Evolutionary conservation across 208 protist genomes (phyloP).

Genomic region (Herpetomonas muscarum): DNA sequence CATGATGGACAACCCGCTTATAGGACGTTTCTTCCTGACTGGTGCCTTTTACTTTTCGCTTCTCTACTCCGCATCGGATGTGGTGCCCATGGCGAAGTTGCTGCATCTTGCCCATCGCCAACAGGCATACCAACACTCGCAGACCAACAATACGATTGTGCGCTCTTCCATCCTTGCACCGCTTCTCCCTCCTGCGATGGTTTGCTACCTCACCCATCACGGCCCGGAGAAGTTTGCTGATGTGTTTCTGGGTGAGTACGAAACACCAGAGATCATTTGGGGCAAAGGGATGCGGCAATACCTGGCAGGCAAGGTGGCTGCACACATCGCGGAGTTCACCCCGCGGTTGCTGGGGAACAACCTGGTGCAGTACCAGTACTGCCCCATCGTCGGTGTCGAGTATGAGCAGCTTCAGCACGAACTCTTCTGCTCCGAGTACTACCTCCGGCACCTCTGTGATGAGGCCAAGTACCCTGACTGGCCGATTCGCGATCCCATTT

Average conservation of each 20-base stretch:
- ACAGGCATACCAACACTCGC: conserved; percentile 75
- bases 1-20: conserved; percentile 86
- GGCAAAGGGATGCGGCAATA: conserved; percentile 87
- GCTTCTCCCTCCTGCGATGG: conserved; percentile 91
- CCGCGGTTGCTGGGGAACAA: conserved; percentile 90
- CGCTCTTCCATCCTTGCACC: conserved; percentile 74
- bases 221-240: conserved; percentile 89
- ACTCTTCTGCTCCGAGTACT: conserved; percentile 94
- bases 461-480: conserved; percentile 86
- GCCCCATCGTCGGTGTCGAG: conserved; percentile 86
- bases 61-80: conserved; percentile 93
- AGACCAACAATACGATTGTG: conserved; percentile 51
- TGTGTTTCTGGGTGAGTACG: conserved; percentile 91
- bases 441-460: conserved; percentile 94
- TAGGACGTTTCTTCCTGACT: conserved; percentile 86
- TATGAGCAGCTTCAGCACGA: conserved; percentile 88
- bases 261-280: conserved; percentile 95
- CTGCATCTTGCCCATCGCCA: conserved; percentile 77
- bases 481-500: conserved; percentile 84
- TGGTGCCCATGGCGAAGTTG: conserved; percentile 85
- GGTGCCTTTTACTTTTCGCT: conserved; percentile 94
- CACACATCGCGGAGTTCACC: conserved; percentile 91
- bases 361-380: conserved; percentile 89
- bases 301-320: conserved; percentile 87
- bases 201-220: conserved; percentile 92